phyloP scores from a whole-genome alignment of 108 stramenopile species.

The Nitzschia inconspicua region DNA sequence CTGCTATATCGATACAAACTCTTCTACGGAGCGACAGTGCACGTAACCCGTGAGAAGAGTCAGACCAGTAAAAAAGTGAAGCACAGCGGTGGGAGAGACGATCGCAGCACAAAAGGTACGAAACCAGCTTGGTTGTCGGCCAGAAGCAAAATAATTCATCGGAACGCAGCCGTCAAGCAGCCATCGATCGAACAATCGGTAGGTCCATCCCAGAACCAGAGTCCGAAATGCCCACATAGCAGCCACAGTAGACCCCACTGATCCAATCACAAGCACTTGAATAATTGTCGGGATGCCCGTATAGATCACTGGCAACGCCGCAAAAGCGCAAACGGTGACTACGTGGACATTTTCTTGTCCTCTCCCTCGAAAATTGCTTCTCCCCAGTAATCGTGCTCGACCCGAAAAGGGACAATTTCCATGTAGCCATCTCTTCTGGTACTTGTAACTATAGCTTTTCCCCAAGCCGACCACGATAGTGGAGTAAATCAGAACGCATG shows the following conservation, averaged over 20 bases:
- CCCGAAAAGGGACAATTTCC: slow-evolving; percentile 1
- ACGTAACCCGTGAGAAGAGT: slow-evolving; percentile 29
- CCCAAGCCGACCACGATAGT: not conserved
- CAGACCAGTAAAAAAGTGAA: slow-evolving; percentile 36
- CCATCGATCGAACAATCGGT: slow-evolving; percentile 35
- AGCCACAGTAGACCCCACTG: slow-evolving; percentile 12
- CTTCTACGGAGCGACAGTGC: slow-evolving; percentile 14
- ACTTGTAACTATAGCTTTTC: not conserved
- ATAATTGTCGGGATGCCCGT: slow-evolving; percentile 17
- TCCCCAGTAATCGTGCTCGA: slow-evolving; percentile 2
- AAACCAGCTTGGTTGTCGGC: not conserved
- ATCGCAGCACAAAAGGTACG: slow-evolving; percentile 23
- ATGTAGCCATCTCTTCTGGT: not conserved
- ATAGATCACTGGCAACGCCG: slow-evolving; percentile 22
- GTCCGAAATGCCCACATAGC: slow-evolving; percentile 11
- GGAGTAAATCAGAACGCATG: not conserved
- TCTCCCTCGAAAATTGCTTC: not conserved
- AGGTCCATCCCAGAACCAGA: slow-evolving; percentile 33
- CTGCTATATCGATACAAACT: not conserved
- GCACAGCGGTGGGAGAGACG: slow-evolving; percentile 26
- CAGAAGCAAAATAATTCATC: slow-evolving; percentile 2
- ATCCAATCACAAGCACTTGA: slow-evolving; percentile 4
- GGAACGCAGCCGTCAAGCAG: slow-evolving; percentile 25
- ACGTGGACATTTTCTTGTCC: not conserved
- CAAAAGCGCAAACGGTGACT: slow-evolving; percentile 23